phyloP scores from a whole-genome alignment of 2,329 filamentous ascomycete genomes.

The Exophiala alcalophila region DNA sequence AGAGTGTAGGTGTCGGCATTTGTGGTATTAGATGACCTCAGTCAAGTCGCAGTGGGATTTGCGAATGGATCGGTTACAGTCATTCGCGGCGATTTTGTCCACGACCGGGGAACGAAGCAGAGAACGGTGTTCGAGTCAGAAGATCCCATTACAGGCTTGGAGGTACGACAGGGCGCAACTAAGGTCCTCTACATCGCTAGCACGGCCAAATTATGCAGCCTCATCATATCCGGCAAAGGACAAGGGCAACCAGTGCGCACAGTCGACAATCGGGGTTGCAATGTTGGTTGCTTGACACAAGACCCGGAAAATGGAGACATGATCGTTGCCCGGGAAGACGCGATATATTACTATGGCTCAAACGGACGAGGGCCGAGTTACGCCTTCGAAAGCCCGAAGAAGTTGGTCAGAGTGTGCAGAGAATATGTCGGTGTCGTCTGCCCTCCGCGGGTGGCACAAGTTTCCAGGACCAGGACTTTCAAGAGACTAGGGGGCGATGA shows the following conservation, averaged over 20 bases:
- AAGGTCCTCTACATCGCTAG: slow-evolving; percentile 91
- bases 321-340: slow-evolving; percentile 90
- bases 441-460: slow-evolving; percentile 61
- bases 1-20: slow-evolving; percentile 77
- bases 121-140: slow-evolving; percentile 94
- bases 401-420: slow-evolving; percentile 70
- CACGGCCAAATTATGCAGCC: slow-evolving; percentile 78
- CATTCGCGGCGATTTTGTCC: slow-evolving; percentile 87
- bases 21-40: slow-evolving; percentile 78
- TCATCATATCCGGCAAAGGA: slow-evolving; percentile 81
- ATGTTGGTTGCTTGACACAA: slow-evolving; percentile 89
- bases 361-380: slow-evolving; percentile 83
- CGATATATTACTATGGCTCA: slow-evolving; percentile 86
- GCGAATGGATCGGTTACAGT: slow-evolving; percentile 93
- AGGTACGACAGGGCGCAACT: slow-evolving; percentile 62
- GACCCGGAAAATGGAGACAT: slow-evolving; percentile 78
- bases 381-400: slow-evolving; percentile 89
- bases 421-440: slow-evolving; percentile 87
- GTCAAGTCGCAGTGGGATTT: slow-evolving; percentile 91
- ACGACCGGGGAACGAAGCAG: slow-evolving; percentile 91
- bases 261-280: slow-evolving; percentile 85
- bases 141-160: slow-evolving; percentile 89
- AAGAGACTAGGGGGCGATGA: slow-evolving; percentile 70
- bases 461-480: slow-evolving; percentile 59
- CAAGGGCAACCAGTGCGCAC: slow-evolving; percentile 86